Evolutionary conservation across 139 green algal genomes (phyloP), one percentile per base, ranked within the genome.

Genomic region (Spirogloea muscicola): DNA sequence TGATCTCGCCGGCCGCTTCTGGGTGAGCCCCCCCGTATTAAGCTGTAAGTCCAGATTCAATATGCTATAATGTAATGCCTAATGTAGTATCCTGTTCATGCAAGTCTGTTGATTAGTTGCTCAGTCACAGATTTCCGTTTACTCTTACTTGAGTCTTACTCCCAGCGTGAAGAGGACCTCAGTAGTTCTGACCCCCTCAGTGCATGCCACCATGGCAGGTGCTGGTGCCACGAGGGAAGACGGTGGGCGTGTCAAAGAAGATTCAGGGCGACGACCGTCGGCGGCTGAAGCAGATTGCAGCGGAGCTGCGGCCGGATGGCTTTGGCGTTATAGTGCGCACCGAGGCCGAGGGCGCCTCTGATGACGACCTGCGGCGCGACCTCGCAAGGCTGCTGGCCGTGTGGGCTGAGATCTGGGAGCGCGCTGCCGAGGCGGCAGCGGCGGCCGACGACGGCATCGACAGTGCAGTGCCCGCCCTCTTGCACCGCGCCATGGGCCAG

Each of bases 311-410:
- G 39, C 63, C 63, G 39, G 16, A 5, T 7, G 46, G 46, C 63
- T 73, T 43, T n/a, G 63, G 63, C 43, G n/a, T 73, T 21, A 34
- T 73, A 4, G 63, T 73, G 39, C 43, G 63, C 16, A 69, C 63
- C 5, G 63, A 73, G 42, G 63, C 63, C 29, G 42, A 44, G 27
- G 63, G n/a, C 9, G n/a, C 6, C 13, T 31, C 13, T 6, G 10
- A 69, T 39, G 27, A 64, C 13, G 63, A 73, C 40, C 42, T 73
- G 13, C 4, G 38, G 63, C 10, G 48, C 13, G 63, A 73, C 63
- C 31, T 73, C 27, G 13, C 5, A 6, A 6, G 44, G 7, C 63
- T 73, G 63, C 13, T 64, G 27, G 9, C 5, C 10, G 40, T 16
- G 31, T 60, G 44, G 46, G 31, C 39, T 39, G 10, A 73, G 13